Evolutionary conservation across 176 grass and related monocot genomes (phyloP).

Genomic region (Urochloa ruziziensis): DNA sequence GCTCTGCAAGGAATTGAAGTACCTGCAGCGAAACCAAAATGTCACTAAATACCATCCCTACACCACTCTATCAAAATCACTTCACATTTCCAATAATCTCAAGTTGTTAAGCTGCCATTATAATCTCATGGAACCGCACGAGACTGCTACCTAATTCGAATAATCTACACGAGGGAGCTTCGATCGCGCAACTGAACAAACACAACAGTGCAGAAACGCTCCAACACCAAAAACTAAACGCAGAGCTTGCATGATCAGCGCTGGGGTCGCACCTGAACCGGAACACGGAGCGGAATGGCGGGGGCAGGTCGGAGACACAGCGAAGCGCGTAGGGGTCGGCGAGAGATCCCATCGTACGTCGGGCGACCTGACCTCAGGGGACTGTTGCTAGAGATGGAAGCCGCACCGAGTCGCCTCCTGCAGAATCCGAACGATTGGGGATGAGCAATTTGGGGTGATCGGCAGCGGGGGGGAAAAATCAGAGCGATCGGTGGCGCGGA

Average conservation of each 20-base stretch:
- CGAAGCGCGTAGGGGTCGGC: conserved; percentile 63
- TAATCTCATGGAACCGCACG: not conserved
- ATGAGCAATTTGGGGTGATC: not conserved
- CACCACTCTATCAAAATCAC: not conserved
- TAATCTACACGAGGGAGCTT: not conserved
- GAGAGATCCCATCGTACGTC: conserved; percentile 50
- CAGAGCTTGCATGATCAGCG: not conserved
- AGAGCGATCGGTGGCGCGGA: not conserved
- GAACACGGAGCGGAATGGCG: conserved; percentile 63
- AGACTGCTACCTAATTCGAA: not conserved
- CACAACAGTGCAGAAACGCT: not conserved
- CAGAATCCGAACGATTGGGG: conserved; percentile 1
- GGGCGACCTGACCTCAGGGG: not conserved
- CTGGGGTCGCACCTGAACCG: conserved; percentile 66
- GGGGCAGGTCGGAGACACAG: conserved; percentile 66
- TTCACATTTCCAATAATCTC: not conserved
- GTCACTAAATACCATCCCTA: not conserved
- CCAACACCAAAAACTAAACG: not conserved
- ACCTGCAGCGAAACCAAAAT: conserved; percentile 48
- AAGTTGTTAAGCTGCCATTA: not conserved
- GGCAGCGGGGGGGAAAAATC: not conserved
- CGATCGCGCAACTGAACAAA: conserved; percentile 5
- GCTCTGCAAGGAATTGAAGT: conserved; percentile 96
- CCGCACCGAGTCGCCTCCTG: conserved; percentile 1
- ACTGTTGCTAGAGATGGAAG: not conserved